phyloP scores from a whole-genome alignment of 1,139 yeast genomes.

The Blastobotrys proliferans region DNA sequence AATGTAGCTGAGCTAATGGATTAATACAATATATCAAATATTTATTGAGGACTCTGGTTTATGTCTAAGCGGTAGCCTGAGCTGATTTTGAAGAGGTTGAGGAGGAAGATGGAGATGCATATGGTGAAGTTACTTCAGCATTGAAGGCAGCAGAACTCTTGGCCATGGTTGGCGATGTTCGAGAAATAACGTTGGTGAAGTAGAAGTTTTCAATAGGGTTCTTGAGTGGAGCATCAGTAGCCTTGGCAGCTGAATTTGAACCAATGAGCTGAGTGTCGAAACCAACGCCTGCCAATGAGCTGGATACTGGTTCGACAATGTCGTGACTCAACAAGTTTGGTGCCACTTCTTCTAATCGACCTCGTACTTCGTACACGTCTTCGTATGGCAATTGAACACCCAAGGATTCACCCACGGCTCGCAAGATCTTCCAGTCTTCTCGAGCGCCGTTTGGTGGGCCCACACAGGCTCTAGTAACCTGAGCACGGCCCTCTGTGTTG shows the following conservation, averaged over 20 bases:
- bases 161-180: conserved; percentile 90
- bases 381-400: conserved; percentile 73
- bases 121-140: conserved; percentile 6
- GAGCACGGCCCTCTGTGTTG: conserved; percentile 88
- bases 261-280: conserved; percentile 45
- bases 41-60: too few species aligned
- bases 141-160: conserved; percentile 49
- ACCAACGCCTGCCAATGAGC: conserved; percentile 51
- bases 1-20: too few species aligned
- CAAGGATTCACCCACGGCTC: conserved; percentile 79
- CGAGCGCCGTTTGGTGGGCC: conserved; percentile 91
- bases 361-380: conserved; percentile 64
- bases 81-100: too few species aligned
- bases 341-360: conserved; percentile 71
- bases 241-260: conserved; percentile 38
- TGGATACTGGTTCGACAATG: conserved; percentile 58
- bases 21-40: too few species aligned
- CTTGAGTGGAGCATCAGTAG: conserved; percentile 47
- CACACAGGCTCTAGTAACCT: conserved; percentile 80
- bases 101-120: conserved; percentile 11
- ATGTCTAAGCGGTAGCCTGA: too few species aligned
- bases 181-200: conserved; percentile 82
- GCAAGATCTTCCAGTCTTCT: conserved; percentile 87
- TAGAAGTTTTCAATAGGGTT: conserved; percentile 78
- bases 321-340: conserved; percentile 80